Evolutionary conservation across 257 asterid genomes (phyloP).

Genomic region (Fraxinus anomala): DNA sequence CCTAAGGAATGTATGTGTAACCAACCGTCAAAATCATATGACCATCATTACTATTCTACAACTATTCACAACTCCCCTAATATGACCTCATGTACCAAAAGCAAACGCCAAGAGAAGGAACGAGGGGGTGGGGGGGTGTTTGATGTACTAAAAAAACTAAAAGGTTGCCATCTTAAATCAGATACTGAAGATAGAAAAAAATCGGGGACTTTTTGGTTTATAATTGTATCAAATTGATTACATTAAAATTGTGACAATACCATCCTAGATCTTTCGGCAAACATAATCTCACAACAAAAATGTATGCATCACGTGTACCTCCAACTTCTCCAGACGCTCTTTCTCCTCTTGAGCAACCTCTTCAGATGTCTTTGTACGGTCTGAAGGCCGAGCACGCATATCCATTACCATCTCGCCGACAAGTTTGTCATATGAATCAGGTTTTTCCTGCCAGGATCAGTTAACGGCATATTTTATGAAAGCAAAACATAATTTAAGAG

Average conservation of each 20-base stretch:
- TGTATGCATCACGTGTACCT: constrained; percentile 45
- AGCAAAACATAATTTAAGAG: background rate
- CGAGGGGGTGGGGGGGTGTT: background rate
- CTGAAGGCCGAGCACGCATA: constrained; percentile 89
- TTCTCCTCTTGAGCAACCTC: constrained; percentile 96
- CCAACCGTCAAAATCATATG: constrained; percentile 1
- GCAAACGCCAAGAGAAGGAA: background rate
- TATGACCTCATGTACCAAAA: background rate
- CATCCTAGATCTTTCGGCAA: background rate
- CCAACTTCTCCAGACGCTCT: constrained; percentile 82
- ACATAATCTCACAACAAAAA: background rate
- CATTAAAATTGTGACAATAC: background rate
- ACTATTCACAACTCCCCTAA: background rate
- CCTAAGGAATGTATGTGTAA: background rate
- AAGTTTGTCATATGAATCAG: constrained; percentile 75
- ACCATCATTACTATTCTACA: background rate
- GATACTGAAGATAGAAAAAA: background rate
- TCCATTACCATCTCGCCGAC: constrained; percentile 77
- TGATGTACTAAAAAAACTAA: background rate
- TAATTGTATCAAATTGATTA: constrained; percentile 1
- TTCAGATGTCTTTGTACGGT: constrained; percentile 87
- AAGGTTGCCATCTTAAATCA: background rate
- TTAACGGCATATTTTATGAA: constrained; percentile 5
- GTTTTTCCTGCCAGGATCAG: constrained; percentile 61
- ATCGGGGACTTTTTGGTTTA: background rate